A percentile compares a stretch with the other conserved stretches of the same genome.
Evolutionary conservation across 106 monocot genomes (phyloP).

Genomic region (Apostasia ramifera): DNA sequence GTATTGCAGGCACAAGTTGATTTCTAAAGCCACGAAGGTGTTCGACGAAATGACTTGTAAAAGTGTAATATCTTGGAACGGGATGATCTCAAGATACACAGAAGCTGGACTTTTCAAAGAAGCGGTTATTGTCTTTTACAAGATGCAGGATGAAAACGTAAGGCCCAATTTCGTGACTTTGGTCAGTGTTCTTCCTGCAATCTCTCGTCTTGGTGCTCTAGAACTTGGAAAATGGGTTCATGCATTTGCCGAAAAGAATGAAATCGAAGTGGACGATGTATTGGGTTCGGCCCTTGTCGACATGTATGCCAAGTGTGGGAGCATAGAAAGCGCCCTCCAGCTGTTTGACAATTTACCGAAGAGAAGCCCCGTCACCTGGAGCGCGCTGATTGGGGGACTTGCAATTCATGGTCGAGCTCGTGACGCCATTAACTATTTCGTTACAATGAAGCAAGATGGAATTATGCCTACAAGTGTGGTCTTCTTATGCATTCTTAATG

Average conservation of each 20-base stretch:
- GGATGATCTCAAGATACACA: conserved; percentile 34
- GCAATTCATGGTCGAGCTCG: conserved; percentile 49
- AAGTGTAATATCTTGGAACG: conserved; percentile 52
- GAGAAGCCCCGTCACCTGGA: conserved; percentile 43
- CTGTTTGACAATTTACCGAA: conserved; percentile 46
- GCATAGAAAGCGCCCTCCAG: conserved; percentile 33
- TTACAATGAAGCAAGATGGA: conserved; percentile 25
- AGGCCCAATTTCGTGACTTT: conserved; percentile 41
- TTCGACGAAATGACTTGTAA: conserved; percentile 34
- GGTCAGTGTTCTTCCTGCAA: conserved; percentile 43
- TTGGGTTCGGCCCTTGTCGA: conserved; percentile 57
- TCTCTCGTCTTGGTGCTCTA: conserved; percentile 26
- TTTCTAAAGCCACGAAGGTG: conserved; percentile 15
- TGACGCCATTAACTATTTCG: conserved; percentile 41
- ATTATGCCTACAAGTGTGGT: conserved; percentile 39
- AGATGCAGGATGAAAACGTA: conserved; percentile 26
- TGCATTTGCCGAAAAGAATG: conserved; percentile 20
- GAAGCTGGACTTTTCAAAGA: conserved; percentile 35
- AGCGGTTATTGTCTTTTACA: conserved; percentile 27
- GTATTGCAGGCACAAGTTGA: conserved; percentile 24
- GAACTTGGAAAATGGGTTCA: conserved; percentile 51
- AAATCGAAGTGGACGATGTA: conserved; percentile 35
- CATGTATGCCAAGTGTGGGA: conserved; percentile 74
- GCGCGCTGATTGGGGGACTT: conserved; percentile 40
- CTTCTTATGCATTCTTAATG: conserved; percentile 23